Percentiles rank a stretch among this genome's conserved stretches.
These are phyloP conservation scores for Aureobasidium sp. DNA, from an alignment of 2,329 filamentous ascomycete species.

Conservation along the genomic window DNA sequence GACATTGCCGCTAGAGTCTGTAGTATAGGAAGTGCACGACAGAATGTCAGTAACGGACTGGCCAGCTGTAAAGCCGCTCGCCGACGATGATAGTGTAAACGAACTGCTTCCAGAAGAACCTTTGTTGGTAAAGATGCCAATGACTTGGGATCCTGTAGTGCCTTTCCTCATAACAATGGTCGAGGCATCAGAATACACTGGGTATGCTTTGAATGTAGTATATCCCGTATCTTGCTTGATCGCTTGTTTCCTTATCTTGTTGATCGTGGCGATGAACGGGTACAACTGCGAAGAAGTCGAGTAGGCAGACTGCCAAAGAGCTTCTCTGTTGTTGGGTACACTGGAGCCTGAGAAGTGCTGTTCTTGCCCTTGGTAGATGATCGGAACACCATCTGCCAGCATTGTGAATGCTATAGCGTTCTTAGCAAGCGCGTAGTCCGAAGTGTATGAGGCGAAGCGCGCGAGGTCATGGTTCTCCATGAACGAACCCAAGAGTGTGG, in stretches of 20 bases:
- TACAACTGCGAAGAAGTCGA: constrained; percentile 33
- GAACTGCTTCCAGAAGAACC: constrained; percentile 19
- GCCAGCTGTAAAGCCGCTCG: constrained; percentile 18
- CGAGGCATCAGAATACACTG: constrained; percentile 36
- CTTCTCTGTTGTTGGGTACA: constrained; percentile 29
- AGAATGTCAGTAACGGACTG: constrained; percentile 31
- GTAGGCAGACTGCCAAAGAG: constrained; percentile 31
- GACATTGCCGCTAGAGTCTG: constrained; percentile 36
- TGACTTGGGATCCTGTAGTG: constrained; percentile 29
- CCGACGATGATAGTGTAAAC: constrained; percentile 14
- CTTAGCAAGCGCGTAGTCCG: constrained; percentile 28
- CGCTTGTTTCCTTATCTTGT: constrained; percentile 35
- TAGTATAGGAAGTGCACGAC: constrained; percentile 35
- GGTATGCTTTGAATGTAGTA: constrained; percentile 31
- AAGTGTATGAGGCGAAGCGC: constrained; percentile 29
- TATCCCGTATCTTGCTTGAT: constrained; percentile 31
- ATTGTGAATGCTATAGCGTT: constrained; percentile 32
- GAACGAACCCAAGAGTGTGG: constrained; percentile 30
- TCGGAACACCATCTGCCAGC: constrained; percentile 34
- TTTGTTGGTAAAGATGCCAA: constrained; percentile 38
- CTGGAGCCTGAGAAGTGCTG: constrained; percentile 30
- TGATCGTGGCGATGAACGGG: constrained; percentile 31
- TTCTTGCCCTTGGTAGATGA: constrained; percentile 35
- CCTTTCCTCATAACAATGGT: constrained; percentile 39
- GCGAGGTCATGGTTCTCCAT: constrained; percentile 34